Evolutionary conservation across 208 protist genomes (phyloP), one percentile per base, ranked within the genome.

Genomic region (Acanthamoeba royreba): DNA sequence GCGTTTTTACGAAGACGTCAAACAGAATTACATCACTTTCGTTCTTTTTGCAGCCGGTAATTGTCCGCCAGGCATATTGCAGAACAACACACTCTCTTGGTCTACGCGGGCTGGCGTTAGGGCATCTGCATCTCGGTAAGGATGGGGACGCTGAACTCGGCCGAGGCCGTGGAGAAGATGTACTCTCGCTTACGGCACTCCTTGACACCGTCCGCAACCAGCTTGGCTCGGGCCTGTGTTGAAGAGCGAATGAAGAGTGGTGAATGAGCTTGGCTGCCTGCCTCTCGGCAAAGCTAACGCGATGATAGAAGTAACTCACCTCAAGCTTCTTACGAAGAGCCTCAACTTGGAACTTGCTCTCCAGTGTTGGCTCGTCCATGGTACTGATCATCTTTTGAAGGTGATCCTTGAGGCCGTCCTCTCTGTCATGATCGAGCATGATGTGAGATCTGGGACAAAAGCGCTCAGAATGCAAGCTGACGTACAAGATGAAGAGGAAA

Each of bases 101-200:
- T 31, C 22, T 8, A 28, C 58, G 8, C 33, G 66, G 35, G 35
- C 42, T 35, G n/a, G n/a, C 31, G 22, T 77, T 28, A 83, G 1
- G 72, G 72, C 72, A 83, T 83, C 43, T 83, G 72, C 72, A 83
- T 83, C 28, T 83, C 72, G 11, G 72, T 83, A 31, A 83, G 72
- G 17, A 83, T 52, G 72, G 72, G 72, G 25, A 83, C 72, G 43
- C 43, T 83, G 72, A 83, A 83, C 13, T 46, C 72, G 22, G 72
- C 72, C 28, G 72, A 46, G 25, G 72, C 7, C 7, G 72, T 83
- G 72, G 72, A 25, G 42, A 83, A 83, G 72, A 83, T 52, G 19
- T 83, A 83, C 42, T 83, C 72, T 15, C 72, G 38, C 72, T 83
- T 83, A 45, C 72, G 72, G 72, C 72, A 42, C 72, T 83, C 42